Evolutionary conservation across 495 filamentous ascomycete species (phyloP), one percentile per base, ranked within the genome.

Genomic region (Penicillium nucicola): DNA sequence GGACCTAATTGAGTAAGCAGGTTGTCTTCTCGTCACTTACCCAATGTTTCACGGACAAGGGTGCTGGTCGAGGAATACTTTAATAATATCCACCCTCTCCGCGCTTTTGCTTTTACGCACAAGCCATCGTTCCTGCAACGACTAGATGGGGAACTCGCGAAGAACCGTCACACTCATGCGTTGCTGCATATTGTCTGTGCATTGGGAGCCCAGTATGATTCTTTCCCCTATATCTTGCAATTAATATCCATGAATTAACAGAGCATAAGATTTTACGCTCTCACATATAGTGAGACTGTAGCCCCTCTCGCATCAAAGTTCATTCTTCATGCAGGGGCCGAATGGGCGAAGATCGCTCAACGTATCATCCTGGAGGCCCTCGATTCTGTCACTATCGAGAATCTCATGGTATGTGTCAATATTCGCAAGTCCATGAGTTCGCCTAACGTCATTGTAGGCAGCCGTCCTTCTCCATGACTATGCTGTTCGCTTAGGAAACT

Each of bases 81-180:
- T 30, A 58, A 61, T 25, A 68, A 71, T 36, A 47, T 71, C n/a
- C 68, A 71, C 33, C 65, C 65, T 9, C 44, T 71, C 12, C 55
- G 68, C 10, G 69, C 65, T 38, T 71, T 67, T 41, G 66, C 62
- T 5, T 71, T 71, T 28, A 64, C 68, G 2, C 66, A 71, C 30
- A 61, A 62, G 36, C 68, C 68, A 2, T 62, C 65, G 4, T 69
- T 71, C 19, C 46, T 68, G 6, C 65, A 55, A 33, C 50, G 51
- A 28, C 44, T 71, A 13, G 68, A 71, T 48, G 57, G 54, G 13
- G 57, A 62, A 12, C 23, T 52, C 0, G 30, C 47, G 0, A 38
- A 55, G 1, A 50, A 35, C 4, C 38, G 41, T 20, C 41, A 60
- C 1, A 53, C 47, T 5, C 38, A 54, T 44, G 64, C 67, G n/a